Conservation (phyloP, 495 filamentous ascomycete genomes). For the Sabuloglossum arenarium region DNA sequence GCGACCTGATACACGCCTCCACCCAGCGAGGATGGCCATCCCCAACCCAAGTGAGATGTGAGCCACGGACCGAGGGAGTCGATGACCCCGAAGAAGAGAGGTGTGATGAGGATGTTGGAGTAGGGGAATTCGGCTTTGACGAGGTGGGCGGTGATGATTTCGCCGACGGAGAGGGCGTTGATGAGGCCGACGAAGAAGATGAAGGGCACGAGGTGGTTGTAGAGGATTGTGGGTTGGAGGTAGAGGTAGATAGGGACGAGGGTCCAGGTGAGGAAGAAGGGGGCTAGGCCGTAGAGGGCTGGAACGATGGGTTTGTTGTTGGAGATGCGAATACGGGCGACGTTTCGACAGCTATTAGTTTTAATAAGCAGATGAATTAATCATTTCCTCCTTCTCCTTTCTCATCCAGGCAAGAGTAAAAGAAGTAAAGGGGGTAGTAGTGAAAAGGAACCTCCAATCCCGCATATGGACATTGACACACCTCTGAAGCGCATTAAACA, state of each 20-base stretch:
- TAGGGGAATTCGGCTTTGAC: slow-evolving; percentile 69
- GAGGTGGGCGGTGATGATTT: slow-evolving; percentile 86
- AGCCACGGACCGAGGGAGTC: slow-evolving; percentile 56
- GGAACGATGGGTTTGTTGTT: slow-evolving; percentile 44
- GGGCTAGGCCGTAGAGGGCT: slow-evolving; percentile 62
- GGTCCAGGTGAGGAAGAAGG: slow-evolving; percentile 55
- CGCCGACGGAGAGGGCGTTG: slow-evolving; percentile 84
- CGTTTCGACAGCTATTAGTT: slow-evolving; percentile 44
- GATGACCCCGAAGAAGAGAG: slow-evolving; percentile 46
- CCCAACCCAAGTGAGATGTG: slow-evolving; percentile 29
- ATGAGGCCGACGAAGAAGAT: slow-evolving; percentile 66
- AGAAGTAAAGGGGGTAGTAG: neutral
- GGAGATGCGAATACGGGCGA: slow-evolving; percentile 55
- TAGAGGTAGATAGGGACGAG: slow-evolving; percentile 57
- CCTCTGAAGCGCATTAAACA: slow-evolving; percentile 59
- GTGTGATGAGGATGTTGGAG: slow-evolving; percentile 44
- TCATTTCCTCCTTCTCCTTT: no score
- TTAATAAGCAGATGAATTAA: no score
- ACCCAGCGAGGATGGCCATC: slow-evolving; percentile 65
- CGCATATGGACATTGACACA: no score
- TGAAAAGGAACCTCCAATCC: neutral
- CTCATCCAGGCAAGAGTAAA: neutral
- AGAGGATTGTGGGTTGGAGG: slow-evolving; percentile 64
- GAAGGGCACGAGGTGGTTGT: slow-evolving; percentile 70
- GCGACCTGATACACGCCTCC: slow-evolving; percentile 58